These are phyloP conservation scores for Penicillium sp. DNA, from an alignment of 2,329 filamentous ascomycete genomes.

Conservation along the genomic window DNA sequence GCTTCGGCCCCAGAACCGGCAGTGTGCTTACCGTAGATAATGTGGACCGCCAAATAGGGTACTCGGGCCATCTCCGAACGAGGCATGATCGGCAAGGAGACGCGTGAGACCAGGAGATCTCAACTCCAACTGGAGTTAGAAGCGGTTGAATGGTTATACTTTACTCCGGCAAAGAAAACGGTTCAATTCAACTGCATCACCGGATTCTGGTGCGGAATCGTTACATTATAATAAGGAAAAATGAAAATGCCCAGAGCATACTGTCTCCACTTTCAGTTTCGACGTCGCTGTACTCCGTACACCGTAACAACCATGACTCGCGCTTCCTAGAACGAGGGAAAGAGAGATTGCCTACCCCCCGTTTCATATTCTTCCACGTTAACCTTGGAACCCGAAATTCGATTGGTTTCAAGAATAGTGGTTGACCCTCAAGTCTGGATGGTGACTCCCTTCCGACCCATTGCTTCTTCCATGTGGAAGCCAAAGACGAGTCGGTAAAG, in stretches of 20 bases:
- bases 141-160: background rate
- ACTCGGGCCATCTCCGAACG: background rate
- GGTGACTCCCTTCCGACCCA: slow-evolving; percentile 61
- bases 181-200: background rate
- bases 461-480: slow-evolving; percentile 76
- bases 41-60: background rate
- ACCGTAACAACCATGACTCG: background rate
- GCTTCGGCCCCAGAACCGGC: background rate
- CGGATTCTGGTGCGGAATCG: background rate
- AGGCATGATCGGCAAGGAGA: background rate
- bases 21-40: background rate
- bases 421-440: slow-evolving; percentile 33
- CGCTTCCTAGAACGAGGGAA: background rate
- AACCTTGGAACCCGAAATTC: background rate
- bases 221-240: background rate
- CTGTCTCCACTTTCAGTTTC: background rate
- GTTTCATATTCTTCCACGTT: background rate
- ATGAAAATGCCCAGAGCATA: background rate
- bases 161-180: background rate
- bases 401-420: background rate
- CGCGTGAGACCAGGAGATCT: background rate
- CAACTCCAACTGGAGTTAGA: background rate
- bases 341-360: background rate
- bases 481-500: slow-evolving; percentile 83
- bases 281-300: background rate